A percentile compares a stretch with the other conserved stretches of the same genome.
Evolutionary conservation across 371 early-diverging fungal species (phyloP).

Genomic region (Circinella umbellata): DNA sequence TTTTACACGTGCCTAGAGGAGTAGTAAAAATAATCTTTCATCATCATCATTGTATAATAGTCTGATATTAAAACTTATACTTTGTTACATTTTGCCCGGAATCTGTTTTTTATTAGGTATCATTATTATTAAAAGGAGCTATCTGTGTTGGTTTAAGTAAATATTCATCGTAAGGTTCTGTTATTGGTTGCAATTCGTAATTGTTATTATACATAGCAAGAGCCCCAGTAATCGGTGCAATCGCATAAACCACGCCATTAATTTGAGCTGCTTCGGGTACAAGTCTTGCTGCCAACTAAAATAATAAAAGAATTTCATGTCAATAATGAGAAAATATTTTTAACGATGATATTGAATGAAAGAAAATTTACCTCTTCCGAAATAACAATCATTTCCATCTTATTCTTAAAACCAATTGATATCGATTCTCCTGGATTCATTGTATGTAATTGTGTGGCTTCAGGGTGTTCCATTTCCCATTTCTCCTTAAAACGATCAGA

Average conservation of each 20-base stretch:
- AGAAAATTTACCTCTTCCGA: slow-evolving; percentile 36
- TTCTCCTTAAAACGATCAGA: slow-evolving; percentile 30
- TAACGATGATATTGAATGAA: neutral
- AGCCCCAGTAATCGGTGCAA: neutral
- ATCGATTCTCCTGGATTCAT: slow-evolving; percentile 36
- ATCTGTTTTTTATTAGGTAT: no score
- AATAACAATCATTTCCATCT: slow-evolving; percentile 39
- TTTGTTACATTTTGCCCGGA: no score
- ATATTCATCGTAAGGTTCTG: slow-evolving; percentile 1
- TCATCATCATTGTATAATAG: no score
- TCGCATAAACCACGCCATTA: neutral
- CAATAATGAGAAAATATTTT: neutral
- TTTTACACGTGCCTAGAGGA: slow-evolving; percentile 6
- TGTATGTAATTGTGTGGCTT: slow-evolving; percentile 21
- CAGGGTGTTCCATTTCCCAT: slow-evolving; percentile 3
- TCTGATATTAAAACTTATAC: no score
- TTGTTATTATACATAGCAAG: slow-evolving; percentile 4
- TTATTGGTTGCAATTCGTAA: neutral
- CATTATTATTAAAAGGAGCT: neutral
- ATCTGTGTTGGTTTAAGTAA: neutral
- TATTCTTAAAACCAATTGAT: slow-evolving; percentile 29
- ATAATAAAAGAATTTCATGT: neutral
- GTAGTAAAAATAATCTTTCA: neutral
- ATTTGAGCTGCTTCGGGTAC: neutral
- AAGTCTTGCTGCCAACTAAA: neutral